Conservation (phyloP, 2,329 filamentous ascomycete species). For the Aspergillus caelatus region DNA sequence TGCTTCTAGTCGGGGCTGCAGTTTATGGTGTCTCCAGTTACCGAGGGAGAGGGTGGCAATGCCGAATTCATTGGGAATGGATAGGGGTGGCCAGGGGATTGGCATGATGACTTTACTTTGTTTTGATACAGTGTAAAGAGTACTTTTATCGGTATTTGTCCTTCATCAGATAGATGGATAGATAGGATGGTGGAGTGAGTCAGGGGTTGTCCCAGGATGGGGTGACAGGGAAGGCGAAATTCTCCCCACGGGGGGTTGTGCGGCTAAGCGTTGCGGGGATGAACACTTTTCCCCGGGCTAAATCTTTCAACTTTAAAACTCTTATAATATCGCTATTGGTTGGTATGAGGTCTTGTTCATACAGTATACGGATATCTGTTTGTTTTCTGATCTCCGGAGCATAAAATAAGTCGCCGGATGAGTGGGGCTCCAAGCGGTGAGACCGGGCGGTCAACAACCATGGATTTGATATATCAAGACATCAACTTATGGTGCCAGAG, state of each 20-base stretch:
- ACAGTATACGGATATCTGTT: too few species aligned
- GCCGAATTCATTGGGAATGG: conserved; percentile 26
- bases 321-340: neutral
- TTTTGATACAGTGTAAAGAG: neutral
- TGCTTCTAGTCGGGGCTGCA: conserved; percentile 30
- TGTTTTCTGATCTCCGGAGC: too few species aligned
- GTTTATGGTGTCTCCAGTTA: conserved; percentile 30
- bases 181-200: neutral
- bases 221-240: neutral
- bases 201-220: neutral
- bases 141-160: too few species aligned
- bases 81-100: conserved; percentile 19
- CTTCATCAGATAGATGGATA: neutral
- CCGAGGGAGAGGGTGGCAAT: conserved; percentile 39
- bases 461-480: too few species aligned
- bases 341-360: too few species aligned
- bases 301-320: neutral
- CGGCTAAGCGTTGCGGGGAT: neutral
- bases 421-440: too few species aligned
- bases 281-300: neutral
- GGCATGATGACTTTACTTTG: conserved; percentile 11
- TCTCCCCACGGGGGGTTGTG: neutral
- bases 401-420: too few species aligned
- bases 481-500: too few species aligned
- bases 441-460: too few species aligned